phyloP scores from a whole-genome alignment of 805 yeast species.

The Barnettozyma wickerhamii region DNA sequence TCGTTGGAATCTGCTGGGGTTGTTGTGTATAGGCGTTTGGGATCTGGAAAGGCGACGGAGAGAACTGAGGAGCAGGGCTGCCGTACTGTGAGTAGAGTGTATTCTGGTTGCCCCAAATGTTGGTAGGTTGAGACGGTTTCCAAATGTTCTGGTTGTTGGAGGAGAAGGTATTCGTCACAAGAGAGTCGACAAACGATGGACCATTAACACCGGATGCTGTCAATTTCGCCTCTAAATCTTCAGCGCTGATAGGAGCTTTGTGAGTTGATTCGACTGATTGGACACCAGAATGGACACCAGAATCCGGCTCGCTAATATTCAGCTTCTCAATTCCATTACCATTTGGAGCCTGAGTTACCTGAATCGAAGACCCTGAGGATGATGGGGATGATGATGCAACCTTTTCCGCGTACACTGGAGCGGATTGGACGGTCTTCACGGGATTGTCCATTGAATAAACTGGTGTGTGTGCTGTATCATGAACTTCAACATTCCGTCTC shows the following conservation, averaged over 20 bases:
- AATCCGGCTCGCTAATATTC: background rate
- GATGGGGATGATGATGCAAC: slow-evolving; percentile 4
- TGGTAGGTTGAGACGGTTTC: background rate
- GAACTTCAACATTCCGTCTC: background rate
- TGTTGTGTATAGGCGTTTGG: background rate
- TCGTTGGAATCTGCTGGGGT: background rate
- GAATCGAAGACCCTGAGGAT: background rate
- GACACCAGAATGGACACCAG: background rate
- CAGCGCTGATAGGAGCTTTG: slow-evolving; percentile 6
- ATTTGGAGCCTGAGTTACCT: background rate
- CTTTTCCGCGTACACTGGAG: background rate
- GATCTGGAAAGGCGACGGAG: background rate
- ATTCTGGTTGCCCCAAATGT: slow-evolving; percentile 5
- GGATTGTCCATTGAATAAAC: too few species aligned
- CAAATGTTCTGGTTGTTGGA: slow-evolving; percentile 4
- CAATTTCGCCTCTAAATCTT: slow-evolving; percentile 12
- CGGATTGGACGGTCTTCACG: too few species aligned
- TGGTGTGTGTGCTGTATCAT: too few species aligned
- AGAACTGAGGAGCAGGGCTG: background rate
- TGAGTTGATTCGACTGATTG: background rate
- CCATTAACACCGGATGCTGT: background rate
- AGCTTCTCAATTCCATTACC: background rate
- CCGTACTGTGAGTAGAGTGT: background rate
- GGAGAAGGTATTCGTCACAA: slow-evolving; percentile 2
- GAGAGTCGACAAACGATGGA: slow-evolving; percentile 2